Conservation (phyloP, 202 grass and related monocot genomes). For the Tripidium arundinaceum region DNA sequence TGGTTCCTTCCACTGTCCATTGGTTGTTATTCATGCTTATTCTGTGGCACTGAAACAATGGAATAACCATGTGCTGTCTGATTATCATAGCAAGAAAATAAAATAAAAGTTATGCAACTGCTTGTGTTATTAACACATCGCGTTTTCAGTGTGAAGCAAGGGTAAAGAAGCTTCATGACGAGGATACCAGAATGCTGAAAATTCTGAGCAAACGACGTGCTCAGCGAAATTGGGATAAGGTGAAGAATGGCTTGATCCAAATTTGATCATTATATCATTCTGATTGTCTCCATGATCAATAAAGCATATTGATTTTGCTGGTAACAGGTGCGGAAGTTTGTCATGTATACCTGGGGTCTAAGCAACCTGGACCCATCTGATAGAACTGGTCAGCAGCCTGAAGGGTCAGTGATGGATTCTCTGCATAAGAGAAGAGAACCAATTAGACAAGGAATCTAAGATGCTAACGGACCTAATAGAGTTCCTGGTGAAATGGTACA, state of each 20-base stretch:
- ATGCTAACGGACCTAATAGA: slow-evolving; percentile 9
- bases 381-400: slow-evolving; percentile 48
- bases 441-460: slow-evolving; percentile 15
- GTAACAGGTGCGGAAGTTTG: slow-evolving; percentile 82
- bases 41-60: not conserved
- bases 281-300: slow-evolving; percentile 1
- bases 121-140: not conserved
- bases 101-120: not conserved
- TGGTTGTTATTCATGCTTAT: not conserved
- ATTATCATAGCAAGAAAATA: not conserved
- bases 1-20: not conserved
- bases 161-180: slow-evolving; percentile 64
- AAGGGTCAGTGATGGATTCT: slow-evolving; percentile 55
- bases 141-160: slow-evolving; percentile 64
- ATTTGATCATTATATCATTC: slow-evolving; percentile 1
- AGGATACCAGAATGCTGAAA: slow-evolving; percentile 70
- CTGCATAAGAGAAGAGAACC: slow-evolving; percentile 54
- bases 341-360: slow-evolving; percentile 91
- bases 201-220: slow-evolving; percentile 60
- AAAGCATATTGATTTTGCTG: slow-evolving; percentile 20
- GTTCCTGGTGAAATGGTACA: slow-evolving; percentile 42
- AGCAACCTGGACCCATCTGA: slow-evolving; percentile 59
- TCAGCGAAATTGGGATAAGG: slow-evolving; percentile 90
- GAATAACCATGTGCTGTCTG: not conserved
- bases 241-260: slow-evolving; percentile 30